A percentile compares a stretch with the other conserved stretches of the same genome.
Evolutionary conservation across 768 basidiomycete genomes (phyloP).

Genomic region (Lentinula aciculospora): DNA sequence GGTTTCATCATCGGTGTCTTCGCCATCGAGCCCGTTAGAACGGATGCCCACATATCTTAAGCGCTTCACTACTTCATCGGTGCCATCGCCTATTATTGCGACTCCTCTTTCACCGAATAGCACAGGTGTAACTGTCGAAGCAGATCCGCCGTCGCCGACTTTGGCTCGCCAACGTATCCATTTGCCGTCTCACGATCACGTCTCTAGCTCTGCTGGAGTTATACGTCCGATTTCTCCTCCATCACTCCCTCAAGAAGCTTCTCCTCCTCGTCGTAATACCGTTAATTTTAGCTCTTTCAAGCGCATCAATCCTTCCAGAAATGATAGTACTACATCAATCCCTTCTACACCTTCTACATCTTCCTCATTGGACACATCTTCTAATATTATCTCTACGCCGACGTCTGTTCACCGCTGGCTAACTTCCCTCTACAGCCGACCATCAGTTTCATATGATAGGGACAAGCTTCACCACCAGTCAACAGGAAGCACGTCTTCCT

Average conservation of each 20-base stretch:
- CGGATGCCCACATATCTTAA: conserved; percentile 46
- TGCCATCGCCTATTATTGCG: conserved; percentile 71
- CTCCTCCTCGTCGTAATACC: conserved; percentile 27
- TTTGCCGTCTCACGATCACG: conserved; percentile 40
- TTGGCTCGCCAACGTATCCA: conserved; percentile 51
- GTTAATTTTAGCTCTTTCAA: conserved; percentile 24
- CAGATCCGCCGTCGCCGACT: conserved; percentile 37
- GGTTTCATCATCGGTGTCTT: conserved; percentile 16
- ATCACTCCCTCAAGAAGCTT: neutral
- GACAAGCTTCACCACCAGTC: neutral
- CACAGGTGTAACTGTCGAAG: conserved; percentile 62
- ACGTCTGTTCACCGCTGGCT: conserved; percentile 33
- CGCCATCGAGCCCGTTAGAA: conserved; percentile 20
- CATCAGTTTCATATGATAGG: conserved; percentile 17
- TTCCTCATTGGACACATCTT: conserved; percentile 4
- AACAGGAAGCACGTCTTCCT: conserved; percentile 18
- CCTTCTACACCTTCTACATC: conserved; percentile 13
- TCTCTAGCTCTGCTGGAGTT: conserved; percentile 19
- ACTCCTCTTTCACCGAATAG: conserved; percentile 70
- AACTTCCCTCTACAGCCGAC: conserved; percentile 39
- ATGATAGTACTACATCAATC: conserved; percentile 8
- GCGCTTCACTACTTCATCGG: conserved; percentile 41
- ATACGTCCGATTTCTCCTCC: conserved; percentile 12
- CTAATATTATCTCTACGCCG: conserved; percentile 13
- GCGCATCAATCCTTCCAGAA: conserved; percentile 9